phyloP scores from a whole-genome alignment of 2,329 filamentous ascomycete genomes.

The Venturia oleaginea region DNA sequence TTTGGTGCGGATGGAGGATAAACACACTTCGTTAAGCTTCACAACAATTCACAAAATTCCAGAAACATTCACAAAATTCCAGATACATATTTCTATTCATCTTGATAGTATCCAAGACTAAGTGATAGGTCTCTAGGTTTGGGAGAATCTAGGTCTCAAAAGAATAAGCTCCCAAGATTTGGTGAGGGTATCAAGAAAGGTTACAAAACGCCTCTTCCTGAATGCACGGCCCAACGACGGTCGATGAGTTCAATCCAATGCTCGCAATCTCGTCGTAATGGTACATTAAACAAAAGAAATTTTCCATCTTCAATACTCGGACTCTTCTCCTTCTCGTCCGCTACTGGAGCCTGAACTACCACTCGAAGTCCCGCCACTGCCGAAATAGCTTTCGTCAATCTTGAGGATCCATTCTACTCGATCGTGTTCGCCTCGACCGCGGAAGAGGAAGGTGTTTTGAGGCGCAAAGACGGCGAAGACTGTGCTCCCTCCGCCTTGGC shows the following conservation, averaged over 20 bases:
- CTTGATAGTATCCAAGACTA: not conserved
- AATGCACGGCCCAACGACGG: not conserved
- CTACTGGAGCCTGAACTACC: constrained; percentile 4
- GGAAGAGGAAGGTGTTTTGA: constrained; percentile 92
- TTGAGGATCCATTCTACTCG: constrained; percentile 96
- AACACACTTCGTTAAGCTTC: not conserved
- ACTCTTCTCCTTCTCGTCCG: not conserved
- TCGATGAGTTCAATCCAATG: not conserved
- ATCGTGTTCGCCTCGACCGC: constrained; percentile 77
- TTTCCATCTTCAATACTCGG: not conserved
- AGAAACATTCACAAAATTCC: too few species aligned
- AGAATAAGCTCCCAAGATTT: not conserved
- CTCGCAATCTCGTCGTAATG: not conserved
- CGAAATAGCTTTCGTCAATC: constrained; percentile 73
- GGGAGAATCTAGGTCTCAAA: not conserved
- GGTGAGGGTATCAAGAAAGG: constrained; percentile 4
- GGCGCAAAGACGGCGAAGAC: constrained; percentile 84
- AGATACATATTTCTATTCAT: not conserved
- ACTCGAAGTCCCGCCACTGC: not conserved
- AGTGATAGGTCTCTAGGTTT: not conserved
- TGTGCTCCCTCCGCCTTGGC: constrained; percentile 28
- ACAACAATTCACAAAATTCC: not conserved
- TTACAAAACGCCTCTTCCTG: constrained; percentile 1
- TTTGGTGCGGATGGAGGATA: too few species aligned
- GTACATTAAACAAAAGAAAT: constrained; percentile 1